These are phyloP conservation scores for Phytophthora pseudosyringae DNA, from an alignment of 352 stramenopile genomes.

Conservation along the genomic window DNA sequence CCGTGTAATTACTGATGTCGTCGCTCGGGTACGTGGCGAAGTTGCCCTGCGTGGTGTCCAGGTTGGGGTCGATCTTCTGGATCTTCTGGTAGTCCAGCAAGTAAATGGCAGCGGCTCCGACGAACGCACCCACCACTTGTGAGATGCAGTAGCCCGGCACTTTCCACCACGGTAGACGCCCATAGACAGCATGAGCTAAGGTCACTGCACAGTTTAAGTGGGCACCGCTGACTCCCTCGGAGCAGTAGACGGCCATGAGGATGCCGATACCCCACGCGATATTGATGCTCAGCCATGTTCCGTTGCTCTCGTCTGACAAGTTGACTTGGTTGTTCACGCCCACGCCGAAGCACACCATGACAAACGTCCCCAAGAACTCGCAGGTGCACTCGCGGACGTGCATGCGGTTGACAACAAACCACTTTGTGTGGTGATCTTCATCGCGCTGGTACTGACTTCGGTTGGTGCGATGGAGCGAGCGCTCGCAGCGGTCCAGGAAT, in stretches of 20 bases:
- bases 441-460: constrained; percentile 3
- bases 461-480: constrained; percentile 10
- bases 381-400: constrained; percentile 25
- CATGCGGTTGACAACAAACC: constrained; percentile 16
- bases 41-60: constrained; percentile 22
- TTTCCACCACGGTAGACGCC: constrained; percentile 29
- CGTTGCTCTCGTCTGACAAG: constrained; percentile 17
- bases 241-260: constrained; percentile 31
- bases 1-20: constrained; percentile 30
- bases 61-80: constrained; percentile 16
- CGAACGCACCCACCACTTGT: constrained; percentile 17
- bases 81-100: constrained; percentile 34
- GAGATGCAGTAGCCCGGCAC: constrained; percentile 24
- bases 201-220: constrained; percentile 24
- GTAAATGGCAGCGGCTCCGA: constrained; percentile 23
- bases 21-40: constrained; percentile 30
- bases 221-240: constrained; percentile 23
- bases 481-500: constrained; percentile 23
- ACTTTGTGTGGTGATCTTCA: constrained; percentile 22
- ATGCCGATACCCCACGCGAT: constrained; percentile 26
- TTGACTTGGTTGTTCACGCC: constrained; percentile 33
- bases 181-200: constrained; percentile 21
- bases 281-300: constrained; percentile 35
- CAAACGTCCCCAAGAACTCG: constrained; percentile 26
- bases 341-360: constrained; percentile 32